phyloP scores from a whole-genome alignment of 2,329 filamentous ascomycete genomes.

The Alternaria burnsii region DNA sequence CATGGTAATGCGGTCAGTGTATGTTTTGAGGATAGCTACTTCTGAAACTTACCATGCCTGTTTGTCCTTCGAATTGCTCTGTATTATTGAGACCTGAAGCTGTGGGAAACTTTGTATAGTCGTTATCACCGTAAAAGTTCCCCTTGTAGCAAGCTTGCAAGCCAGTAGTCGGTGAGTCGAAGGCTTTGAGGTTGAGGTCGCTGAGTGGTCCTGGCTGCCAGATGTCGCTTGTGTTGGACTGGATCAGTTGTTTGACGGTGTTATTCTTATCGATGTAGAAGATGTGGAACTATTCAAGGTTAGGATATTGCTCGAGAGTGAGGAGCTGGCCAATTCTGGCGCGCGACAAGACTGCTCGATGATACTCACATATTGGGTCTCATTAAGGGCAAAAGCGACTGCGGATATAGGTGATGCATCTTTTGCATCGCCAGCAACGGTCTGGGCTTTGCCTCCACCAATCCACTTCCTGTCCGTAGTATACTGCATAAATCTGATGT shows the following conservation, averaged over 20 bases:
- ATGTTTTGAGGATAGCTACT: not conserved
- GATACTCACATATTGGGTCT: constrained; percentile 47
- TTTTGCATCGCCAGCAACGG: constrained; percentile 55
- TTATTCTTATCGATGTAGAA: constrained; percentile 55
- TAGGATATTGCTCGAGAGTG: not conserved
- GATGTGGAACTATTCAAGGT: constrained; percentile 45
- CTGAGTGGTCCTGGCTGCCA: constrained; percentile 56
- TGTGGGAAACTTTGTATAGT: constrained; percentile 51
- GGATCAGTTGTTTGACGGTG: constrained; percentile 50
- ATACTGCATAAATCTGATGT: constrained; percentile 54
- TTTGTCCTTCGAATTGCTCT: constrained; percentile 34
- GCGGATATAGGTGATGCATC: constrained; percentile 56
- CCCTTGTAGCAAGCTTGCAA: constrained; percentile 83
- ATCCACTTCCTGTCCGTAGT: constrained; percentile 48
- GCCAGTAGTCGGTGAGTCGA: constrained; percentile 90
- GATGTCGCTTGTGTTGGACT: constrained; percentile 50
- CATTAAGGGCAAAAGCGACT: constrained; percentile 52
- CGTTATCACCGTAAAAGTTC: constrained; percentile 59
- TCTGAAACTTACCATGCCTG: constrained; percentile 45
- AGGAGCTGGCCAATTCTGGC: not conserved
- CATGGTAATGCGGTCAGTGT: not conserved
- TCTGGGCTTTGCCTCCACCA: constrained; percentile 50
- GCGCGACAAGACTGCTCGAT: not conserved
- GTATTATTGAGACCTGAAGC: constrained; percentile 35
- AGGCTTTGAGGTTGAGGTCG: constrained; percentile 84